Conservation (phyloP, 805 yeast genomes). For the Myxozyma neotropica region DNA sequence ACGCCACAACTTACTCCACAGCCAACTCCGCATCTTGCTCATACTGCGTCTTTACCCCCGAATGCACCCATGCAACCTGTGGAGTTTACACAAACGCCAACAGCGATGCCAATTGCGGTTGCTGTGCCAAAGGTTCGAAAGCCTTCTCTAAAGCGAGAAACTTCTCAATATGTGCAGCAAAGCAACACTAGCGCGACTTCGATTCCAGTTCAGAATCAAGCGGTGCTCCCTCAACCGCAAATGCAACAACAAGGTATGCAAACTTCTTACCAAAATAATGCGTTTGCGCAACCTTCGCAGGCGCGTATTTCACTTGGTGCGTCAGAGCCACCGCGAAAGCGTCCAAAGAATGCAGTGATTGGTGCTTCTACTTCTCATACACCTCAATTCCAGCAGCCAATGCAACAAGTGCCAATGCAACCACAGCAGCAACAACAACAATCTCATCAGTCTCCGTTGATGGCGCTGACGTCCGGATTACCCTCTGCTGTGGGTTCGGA, state of each 20-base stretch:
- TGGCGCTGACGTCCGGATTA: neutral
- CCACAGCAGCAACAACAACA: constrained; percentile 6
- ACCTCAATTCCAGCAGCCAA: neutral
- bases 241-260: constrained; percentile 5
- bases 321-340: constrained; percentile 7
- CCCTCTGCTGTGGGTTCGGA: neutral
- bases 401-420: constrained; percentile 15
- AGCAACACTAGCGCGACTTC: neutral
- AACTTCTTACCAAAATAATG: neutral
- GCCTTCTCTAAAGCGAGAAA: neutral
- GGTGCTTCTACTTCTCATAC: neutral
- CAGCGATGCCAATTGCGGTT: neutral
- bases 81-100: neutral
- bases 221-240: neutral
- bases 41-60: neutral
- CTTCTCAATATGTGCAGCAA: neutral
- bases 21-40: neutral
- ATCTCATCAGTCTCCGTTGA: neutral
- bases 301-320: neutral
- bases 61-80: neutral
- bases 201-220: neutral
- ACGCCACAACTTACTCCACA: constrained; percentile 6
- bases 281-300: neutral
- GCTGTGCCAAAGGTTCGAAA: neutral
- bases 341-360: neutral